A percentile compares a stretch with the other conserved stretches of the same genome.
These are phyloP conservation scores for Salix caprea DNA, from an alignment of 345 rosid genomes.

Conservation along the genomic window DNA sequence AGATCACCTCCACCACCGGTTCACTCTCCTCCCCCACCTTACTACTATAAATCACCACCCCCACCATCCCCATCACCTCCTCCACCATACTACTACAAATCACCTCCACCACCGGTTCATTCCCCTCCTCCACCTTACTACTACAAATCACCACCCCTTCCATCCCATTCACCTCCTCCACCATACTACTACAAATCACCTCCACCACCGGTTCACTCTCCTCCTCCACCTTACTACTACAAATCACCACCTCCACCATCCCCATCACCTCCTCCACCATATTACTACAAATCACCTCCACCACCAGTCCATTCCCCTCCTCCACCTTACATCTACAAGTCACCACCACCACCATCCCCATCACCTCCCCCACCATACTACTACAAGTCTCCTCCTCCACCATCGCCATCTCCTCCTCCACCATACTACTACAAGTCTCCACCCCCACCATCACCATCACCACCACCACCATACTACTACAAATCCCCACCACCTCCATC, in stretches of 20 bases:
- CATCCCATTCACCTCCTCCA: neutral
- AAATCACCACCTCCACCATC: neutral
- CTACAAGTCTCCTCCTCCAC: neutral
- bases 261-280: neutral
- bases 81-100: constrained; percentile 2
- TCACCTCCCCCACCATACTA: neutral
- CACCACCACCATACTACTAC: neutral
- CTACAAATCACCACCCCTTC: neutral
- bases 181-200: constrained; percentile 4
- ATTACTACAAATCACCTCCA: neutral
- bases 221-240: neutral
- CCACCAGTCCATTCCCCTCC: neutral
- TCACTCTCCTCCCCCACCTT: too few relatives aligned
- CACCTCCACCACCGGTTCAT: constrained; percentile 4
- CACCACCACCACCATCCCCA: neutral
- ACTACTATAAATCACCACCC: neutral
- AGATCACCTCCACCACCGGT: neutral
- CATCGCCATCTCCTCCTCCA: neutral
- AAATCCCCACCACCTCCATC: neutral
- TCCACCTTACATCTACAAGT: neutral
- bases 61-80: neutral
- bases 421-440: neutral
- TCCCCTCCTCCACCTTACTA: neutral
- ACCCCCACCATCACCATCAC: neutral
- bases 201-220: neutral